Evolutionary conservation across 352 stramenopile species (phyloP), one percentile per base, ranked within the genome.

Genomic region (Phytophthora nicotianae): DNA sequence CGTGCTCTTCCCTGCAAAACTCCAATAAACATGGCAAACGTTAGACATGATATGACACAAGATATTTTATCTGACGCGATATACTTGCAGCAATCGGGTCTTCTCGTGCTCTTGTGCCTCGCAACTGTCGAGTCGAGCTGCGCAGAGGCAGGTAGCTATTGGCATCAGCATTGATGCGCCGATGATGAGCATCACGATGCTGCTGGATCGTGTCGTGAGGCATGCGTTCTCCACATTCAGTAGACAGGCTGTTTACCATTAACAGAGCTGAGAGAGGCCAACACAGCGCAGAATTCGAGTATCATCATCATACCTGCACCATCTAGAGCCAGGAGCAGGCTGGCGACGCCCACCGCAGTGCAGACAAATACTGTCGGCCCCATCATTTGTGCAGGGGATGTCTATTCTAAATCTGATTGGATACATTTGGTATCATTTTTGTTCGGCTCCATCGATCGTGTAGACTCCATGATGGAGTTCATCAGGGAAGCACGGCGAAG

Each of bases 161-260:
- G 82, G 82, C 9, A 86, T 45, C 8, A 91, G 60, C 26, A 68
- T 85, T 32, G 65, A 75, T 37, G 56, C 61, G 24, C 79, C 79
- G n/a, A 88, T 79, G 48, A 89, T 77, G 17, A 78, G 60, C 68
- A 91, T 84, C 20, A 87, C 75, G 33, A 86, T 77, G 60, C 77
- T 89, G 65, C 72, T 88, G 23, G 79, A 59, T 45, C 45, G 66
- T 20, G 74, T 62, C 19, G 74, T 58, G 50, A 88, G 20, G 38
- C 79, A 88, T 14, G 57, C 58, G 5, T 65, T 51, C 23, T 85
- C 71, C n/a, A 83, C 47, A 35, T 70, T 53, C 8, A 58, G 51
- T 5, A 86, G 54, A 19, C 79, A 88, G 23, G 55, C 76, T 84
- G 29, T 21, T 17, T 3, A 63, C 46, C 47, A 40, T 20, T 13